A percentile compares a stretch with the other conserved stretches of the same genome.
Evolutionary conservation across 257 asterid genomes (phyloP).

Genomic region (Handroanthus guayacan): DNA sequence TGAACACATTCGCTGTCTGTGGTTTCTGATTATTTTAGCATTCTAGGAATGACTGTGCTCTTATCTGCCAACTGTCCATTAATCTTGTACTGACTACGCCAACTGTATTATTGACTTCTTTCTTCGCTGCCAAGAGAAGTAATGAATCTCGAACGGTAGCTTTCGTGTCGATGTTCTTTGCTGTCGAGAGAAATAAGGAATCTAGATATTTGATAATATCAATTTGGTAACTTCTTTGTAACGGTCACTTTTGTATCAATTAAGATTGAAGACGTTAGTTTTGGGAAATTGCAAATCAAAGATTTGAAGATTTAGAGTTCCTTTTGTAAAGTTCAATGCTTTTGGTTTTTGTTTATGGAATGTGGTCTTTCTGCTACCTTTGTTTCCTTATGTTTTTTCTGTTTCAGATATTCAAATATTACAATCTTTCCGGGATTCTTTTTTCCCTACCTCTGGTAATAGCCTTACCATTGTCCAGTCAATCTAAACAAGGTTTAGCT

Average conservation of each 20-base stretch:
- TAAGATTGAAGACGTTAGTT: too few species aligned
- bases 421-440: not conserved
- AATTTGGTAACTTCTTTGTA: not conserved
- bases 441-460: not conserved
- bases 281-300: not conserved
- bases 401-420: not conserved
- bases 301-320: not conserved
- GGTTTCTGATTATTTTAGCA: not conserved
- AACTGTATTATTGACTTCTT: not conserved
- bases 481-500: not conserved
- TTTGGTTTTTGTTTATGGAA: not conserved
- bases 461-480: constrained; percentile 3
- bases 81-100: not conserved
- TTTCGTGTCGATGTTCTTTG: too few species aligned
- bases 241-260: not conserved
- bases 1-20: not conserved
- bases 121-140: not conserved
- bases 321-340: not conserved
- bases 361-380: not conserved
- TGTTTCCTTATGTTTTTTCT: not conserved
- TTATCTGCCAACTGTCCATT: not conserved
- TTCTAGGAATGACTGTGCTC: not conserved
- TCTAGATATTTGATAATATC: not conserved
- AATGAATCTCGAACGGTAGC: not conserved
- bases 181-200: not conserved